Evolutionary conservation across 352 stramenopile genomes (phyloP).

Genomic region (Phytophthora ohioensis): DNA sequence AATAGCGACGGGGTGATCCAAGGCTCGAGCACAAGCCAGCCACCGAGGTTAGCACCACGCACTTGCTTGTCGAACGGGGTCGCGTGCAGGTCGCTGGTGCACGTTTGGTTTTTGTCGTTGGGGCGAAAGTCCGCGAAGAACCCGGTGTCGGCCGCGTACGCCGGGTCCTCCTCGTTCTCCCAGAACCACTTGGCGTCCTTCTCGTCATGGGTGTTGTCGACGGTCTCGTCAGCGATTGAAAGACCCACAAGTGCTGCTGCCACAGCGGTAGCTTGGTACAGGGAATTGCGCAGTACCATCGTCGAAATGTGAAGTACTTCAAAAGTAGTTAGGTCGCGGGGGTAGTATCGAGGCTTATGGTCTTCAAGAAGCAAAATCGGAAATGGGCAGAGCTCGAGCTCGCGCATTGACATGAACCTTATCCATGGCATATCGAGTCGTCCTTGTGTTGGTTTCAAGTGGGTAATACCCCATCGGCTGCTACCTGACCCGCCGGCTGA

Average conservation of each 20-base stretch:
- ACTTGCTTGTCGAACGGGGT: slow-evolving; percentile 2
- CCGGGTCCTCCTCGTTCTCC: neutral
- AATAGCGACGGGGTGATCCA: neutral
- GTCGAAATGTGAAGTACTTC: neutral
- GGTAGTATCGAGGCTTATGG: neutral
- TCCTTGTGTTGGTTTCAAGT: neutral
- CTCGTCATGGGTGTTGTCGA: neutral
- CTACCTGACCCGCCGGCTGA: neutral
- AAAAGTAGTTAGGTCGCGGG: neutral
- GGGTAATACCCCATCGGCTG: too few species aligned
- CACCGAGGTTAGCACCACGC: neutral
- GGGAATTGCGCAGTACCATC: neutral
- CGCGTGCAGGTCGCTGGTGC: neutral
- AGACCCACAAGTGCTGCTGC: neutral
- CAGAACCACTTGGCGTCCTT: neutral
- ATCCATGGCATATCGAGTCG: neutral
- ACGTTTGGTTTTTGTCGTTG: slow-evolving; percentile 2
- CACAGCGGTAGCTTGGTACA: neutral
- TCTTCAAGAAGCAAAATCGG: neutral
- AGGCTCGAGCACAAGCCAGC: neutral
- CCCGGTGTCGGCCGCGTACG: slow-evolving; percentile 22
- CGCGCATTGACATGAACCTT: neutral
- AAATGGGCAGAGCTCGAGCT: neutral
- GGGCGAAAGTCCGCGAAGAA: slow-evolving; percentile 59
- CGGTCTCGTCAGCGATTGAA: neutral